Conservation (phyloP, 768 basidiomycete genomes). For the Lyophyllum decastes region DNA sequence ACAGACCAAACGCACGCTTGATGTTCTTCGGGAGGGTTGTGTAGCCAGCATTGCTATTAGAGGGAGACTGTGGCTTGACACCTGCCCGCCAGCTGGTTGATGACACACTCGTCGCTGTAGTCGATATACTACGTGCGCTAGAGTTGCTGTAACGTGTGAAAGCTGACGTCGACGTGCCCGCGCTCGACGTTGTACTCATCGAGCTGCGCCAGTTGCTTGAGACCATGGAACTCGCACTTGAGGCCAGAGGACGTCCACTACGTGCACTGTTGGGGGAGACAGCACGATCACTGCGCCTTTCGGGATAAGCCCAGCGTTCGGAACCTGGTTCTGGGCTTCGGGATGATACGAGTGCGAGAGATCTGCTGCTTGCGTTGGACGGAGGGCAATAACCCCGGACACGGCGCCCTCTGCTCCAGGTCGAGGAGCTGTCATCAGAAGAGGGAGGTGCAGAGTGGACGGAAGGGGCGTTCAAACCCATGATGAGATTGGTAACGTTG, state of each 20-base stretch:
- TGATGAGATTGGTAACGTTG: constrained; percentile 76
- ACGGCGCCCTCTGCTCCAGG: constrained; percentile 54
- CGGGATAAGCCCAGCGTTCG: constrained; percentile 36
- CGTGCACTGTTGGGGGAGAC: constrained; percentile 63
- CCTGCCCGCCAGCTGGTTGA: constrained; percentile 72
- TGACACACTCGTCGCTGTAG: constrained; percentile 80
- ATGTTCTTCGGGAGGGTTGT: constrained; percentile 63
- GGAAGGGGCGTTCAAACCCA: constrained; percentile 59
- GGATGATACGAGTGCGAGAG: constrained; percentile 21
- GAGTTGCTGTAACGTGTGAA: constrained; percentile 83
- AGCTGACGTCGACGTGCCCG: constrained; percentile 66
- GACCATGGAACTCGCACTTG: constrained; percentile 61
- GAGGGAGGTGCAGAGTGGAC: constrained; percentile 24
- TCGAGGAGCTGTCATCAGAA: constrained; percentile 41
- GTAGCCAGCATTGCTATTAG: constrained; percentile 29
- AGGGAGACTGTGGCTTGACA: constrained; percentile 32
- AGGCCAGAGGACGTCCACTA: constrained; percentile 50
- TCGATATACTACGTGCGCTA: constrained; percentile 72
- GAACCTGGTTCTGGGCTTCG: constrained; percentile 25
- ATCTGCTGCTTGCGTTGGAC: constrained; percentile 17
- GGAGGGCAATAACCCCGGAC: constrained; percentile 10
- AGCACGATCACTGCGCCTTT: constrained; percentile 41
- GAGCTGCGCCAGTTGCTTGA: constrained; percentile 82
- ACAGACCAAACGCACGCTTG: constrained; percentile 62
- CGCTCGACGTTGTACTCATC: constrained; percentile 67